These are phyloP conservation scores for Globisporangium abappressorium DNA, from an alignment of 352 stramenopile genomes.

Conservation along the genomic window DNA sequence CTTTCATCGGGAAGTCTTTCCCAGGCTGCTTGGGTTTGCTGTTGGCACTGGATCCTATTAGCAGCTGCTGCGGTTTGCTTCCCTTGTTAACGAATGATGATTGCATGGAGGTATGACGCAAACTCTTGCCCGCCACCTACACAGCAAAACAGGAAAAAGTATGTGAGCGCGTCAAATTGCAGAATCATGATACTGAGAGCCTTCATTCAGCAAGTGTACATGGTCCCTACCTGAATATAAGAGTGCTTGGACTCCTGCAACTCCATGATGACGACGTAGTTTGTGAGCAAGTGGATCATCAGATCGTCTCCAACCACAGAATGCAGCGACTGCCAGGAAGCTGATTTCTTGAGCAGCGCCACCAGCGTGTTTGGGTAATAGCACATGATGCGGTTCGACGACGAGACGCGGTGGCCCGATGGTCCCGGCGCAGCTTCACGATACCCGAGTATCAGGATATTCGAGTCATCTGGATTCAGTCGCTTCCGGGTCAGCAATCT, in stretches of 20 bases:
- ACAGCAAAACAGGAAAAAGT: neutral
- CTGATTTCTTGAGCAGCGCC: conserved; percentile 42
- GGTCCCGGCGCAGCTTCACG: conserved; percentile 39
- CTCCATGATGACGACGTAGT: conserved; percentile 58
- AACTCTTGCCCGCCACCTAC: conserved; percentile 50
- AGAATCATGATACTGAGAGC: neutral
- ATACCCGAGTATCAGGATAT: conserved; percentile 72
- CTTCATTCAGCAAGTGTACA: neutral
- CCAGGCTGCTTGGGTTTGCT: neutral
- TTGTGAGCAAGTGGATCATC: conserved; percentile 58
- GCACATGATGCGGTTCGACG: conserved; percentile 64
- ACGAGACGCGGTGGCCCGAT: conserved; percentile 45
- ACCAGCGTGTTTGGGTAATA: conserved; percentile 78
- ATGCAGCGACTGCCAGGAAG: conserved; percentile 50
- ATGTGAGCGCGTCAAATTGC: neutral
- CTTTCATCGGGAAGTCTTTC: neutral
- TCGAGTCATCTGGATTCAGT: conserved; percentile 40
- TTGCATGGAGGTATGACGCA: conserved; percentile 26
- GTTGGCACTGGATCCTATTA: neutral
- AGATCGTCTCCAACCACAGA: conserved; percentile 59
- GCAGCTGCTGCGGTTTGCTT: neutral
- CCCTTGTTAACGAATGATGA: neutral
- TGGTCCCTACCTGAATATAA: conserved; percentile 51
- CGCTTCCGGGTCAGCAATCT: conserved; percentile 41
- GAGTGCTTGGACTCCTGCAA: conserved; percentile 26